A percentile compares a stretch with the other conserved stretches of the same genome.
Evolutionary conservation across 2,329 filamentous ascomycete species (phyloP).

Genomic region (Aspergillus calidoustus): DNA sequence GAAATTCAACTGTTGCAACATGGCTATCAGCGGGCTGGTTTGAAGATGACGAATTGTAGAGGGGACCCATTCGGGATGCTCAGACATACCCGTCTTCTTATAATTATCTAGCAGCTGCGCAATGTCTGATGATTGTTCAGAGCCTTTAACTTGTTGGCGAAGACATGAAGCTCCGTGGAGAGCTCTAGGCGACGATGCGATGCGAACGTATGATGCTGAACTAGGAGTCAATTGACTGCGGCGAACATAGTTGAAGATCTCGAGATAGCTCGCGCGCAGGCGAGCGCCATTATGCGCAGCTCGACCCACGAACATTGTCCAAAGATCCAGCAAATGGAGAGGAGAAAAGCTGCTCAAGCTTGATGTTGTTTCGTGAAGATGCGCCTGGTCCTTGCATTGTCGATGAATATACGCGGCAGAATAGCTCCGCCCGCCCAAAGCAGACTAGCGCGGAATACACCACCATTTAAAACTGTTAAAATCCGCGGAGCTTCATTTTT

Average conservation of each 20-base stretch:
- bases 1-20: slow-evolving; percentile 51
- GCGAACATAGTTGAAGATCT: slow-evolving; percentile 44
- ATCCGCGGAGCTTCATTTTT: slow-evolving; percentile 50
- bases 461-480: slow-evolving; percentile 23
- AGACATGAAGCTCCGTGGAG: slow-evolving; percentile 31
- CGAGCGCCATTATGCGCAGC: slow-evolving; percentile 30
- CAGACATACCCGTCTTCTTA: slow-evolving; percentile 50
- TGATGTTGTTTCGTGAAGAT: not conserved
- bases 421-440: slow-evolving; percentile 27
- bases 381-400: not conserved
- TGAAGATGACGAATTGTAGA: not conserved
- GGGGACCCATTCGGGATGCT: not conserved
- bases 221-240: slow-evolving; percentile 22
- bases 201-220: slow-evolving; percentile 14
- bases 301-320: slow-evolving; percentile 29
- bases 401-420: slow-evolving; percentile 17
- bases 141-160: slow-evolving; percentile 24
- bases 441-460: slow-evolving; percentile 26
- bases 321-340: not conserved
- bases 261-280: slow-evolving; percentile 42
- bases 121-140: slow-evolving; percentile 14
- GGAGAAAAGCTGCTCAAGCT: not conserved
- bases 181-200: slow-evolving; percentile 14
- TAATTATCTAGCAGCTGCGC: slow-evolving; percentile 46
- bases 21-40: slow-evolving; percentile 6